Base-by-base conservation (phyloP, 139 green algal genomes). In the Picochlorum sp. region DNA sequence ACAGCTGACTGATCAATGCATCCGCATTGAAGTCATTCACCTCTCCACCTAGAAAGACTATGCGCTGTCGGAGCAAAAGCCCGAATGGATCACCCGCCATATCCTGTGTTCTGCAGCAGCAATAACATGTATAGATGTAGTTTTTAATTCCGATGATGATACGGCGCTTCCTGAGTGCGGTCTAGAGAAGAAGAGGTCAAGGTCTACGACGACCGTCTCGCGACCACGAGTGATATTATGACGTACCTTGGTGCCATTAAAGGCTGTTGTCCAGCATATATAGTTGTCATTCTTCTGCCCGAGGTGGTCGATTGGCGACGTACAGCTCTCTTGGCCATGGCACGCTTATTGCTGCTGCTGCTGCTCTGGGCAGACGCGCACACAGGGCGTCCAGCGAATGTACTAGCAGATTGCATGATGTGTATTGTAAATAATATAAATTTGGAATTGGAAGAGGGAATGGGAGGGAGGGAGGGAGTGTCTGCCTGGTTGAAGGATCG, bases 1-100 rank as follows among this genome's bases (percentile, higher is more conserved):
- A 81, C 67, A 99, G 80, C 80, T 99, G 94, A 69, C 81, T 94
- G 62, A 99, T 85, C 13, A 99, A 74, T 5, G 88, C 90, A 64
- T 99, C 94, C 4, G 94, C 94, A 34, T 63, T 76, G 65, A 97
- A 96, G 75, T 99, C 94, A 69, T 97, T 93, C 18, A 99, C 79
- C 73, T 95, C 87, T 59, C 86, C 85, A 38, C 94, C 94, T 52
- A 99, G 75, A 68, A 99, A 97, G 6, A 99, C 80, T 49, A 96
- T 97, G 30, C 94, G 84, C 75, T 98, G 83, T 57, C 81, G 75
- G 50, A 97, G 78, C 14, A 99, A 86, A 65, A 97, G 64, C n/a
- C 81, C 84, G 62, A 98, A 96, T 6, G 95, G 92, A 64, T 99
- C 94, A 7, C 88, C 87, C 21, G 75, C 79, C 82, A 95, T 90